Evolutionary conservation across 495 filamentous ascomycete genomes (phyloP), one percentile per base, ranked within the genome.

Genomic region (Penicillium lividum): DNA sequence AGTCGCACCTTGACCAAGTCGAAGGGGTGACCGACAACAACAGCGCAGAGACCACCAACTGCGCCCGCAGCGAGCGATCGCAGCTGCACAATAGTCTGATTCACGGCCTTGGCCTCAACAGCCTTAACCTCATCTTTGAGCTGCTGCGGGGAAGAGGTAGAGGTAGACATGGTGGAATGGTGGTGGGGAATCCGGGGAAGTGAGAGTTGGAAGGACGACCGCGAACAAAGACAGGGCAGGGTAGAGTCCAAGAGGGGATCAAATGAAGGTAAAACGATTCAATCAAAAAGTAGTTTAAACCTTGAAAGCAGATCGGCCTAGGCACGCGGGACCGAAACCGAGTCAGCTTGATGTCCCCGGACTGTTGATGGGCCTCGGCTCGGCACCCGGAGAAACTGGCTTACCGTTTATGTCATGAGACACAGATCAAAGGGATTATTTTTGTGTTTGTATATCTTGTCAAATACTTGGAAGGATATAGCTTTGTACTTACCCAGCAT

Each of bases 1-100:
- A 98, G 71, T 38, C 95, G 89, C 57, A 98, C 94, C 76, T 98
- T 98, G 67, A 98, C 93, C 59, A 98, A 79, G 68, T 98, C 94
- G 68, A 98, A 98, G 7, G 94, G 94, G 75, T 98, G 95, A 43
- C 94, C 94, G 60, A 93, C 86, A 22, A 98, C 64, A 43, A 98
- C 95, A 29, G 94, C 93, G 75, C 90, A 97, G 31, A 98, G 79
- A 67, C 95, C 95, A 58, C 94, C 94, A 53, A 93, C 93, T 33
- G 91, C 95, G 61, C 95, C 94, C 3, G 93, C 93, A 13, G 78
- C 89, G 33, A 98, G 83, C 16, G 93, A 94, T 38, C 93, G 89
- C 43, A 95, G 56, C 69, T 80, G 77, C 4, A 66, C 70, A 51
- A 78, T 61, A 1, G 76, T 80, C 68, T 80, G 73, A 60, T 77